A percentile compares a stretch with the other conserved stretches of the same genome.
Evolutionary conservation across 1,139 yeast genomes (phyloP).

Genomic region (Pichia kudriavzevii): DNA sequence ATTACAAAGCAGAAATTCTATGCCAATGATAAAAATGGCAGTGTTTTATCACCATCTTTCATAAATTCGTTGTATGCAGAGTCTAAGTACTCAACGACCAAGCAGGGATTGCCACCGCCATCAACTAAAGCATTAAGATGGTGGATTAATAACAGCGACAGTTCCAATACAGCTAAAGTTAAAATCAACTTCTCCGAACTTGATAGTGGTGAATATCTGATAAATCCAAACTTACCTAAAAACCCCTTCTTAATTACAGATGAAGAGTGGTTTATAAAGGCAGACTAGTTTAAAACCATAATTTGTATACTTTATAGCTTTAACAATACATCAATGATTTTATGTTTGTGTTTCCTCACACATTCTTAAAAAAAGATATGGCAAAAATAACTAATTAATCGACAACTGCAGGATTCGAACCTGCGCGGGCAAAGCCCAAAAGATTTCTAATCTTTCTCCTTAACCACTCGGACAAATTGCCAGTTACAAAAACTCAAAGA

Average conservation of each 20-base stretch:
- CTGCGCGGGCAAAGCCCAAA: constrained; percentile 36
- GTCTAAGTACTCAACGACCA: constrained; percentile 26
- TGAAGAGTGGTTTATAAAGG: constrained; percentile 34
- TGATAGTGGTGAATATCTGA: constrained; percentile 29
- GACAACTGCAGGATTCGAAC: constrained; percentile 36
- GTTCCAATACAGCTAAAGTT: constrained; percentile 57
- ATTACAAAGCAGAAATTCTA: constrained; percentile 31
- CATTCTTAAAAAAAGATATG: too few relatives aligned
- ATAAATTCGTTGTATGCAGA: constrained; percentile 18
- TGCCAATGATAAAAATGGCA: constrained; percentile 7
- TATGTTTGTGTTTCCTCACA: too few relatives aligned
- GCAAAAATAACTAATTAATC: constrained; percentile 6
- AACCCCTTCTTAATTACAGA: constrained; percentile 59
- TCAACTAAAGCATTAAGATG: constrained; percentile 75
- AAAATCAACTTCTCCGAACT: constrained; percentile 48
- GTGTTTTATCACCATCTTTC: constrained; percentile 1
- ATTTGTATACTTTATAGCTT: background rate
- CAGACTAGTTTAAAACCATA: background rate
- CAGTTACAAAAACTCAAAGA: background rate
- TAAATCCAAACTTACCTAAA: constrained; percentile 60
- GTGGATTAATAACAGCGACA: constrained; percentile 57
- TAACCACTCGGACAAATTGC: constrained; percentile 34
- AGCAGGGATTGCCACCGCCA: constrained; percentile 69
- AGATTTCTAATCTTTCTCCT: constrained; percentile 36
- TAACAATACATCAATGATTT: background rate